Evolutionary conservation across 208 protist species (phyloP).

Genomic region (Acanthamoeba castellanii): DNA sequence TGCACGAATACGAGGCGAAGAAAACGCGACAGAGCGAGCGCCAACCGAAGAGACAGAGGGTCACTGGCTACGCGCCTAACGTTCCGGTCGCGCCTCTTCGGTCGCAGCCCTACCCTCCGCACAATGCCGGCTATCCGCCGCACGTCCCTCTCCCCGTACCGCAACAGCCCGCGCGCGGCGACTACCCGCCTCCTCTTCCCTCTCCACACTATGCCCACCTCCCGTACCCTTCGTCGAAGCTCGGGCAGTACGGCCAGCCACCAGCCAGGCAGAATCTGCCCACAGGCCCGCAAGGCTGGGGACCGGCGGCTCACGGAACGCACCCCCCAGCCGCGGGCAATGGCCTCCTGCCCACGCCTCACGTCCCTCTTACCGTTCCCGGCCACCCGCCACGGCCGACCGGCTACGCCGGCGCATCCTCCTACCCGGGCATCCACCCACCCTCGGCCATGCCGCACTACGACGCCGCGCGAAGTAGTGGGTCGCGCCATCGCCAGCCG

Average conservation of each 20-base stretch:
- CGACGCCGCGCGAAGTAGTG: no score
- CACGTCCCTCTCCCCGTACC: background rate
- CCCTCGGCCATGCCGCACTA: background rate
- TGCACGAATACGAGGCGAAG: slow-evolving; percentile 70
- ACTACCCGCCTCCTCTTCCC: background rate
- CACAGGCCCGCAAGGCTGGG: background rate
- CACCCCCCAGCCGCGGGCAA: background rate
- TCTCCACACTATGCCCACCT: no score
- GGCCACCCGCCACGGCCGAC: background rate
- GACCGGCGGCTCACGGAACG: background rate
- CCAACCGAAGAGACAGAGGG: background rate
- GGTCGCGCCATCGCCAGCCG: no score
- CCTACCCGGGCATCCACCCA: no score
- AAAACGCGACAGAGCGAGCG: slow-evolving; percentile 28
- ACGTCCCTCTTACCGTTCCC: background rate
- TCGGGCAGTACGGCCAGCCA: background rate
- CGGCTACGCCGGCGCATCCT: background rate
- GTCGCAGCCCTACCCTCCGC: background rate
- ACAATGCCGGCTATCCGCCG: no score
- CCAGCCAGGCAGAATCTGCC: background rate
- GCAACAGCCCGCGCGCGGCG: no score
- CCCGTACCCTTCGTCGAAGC: background rate
- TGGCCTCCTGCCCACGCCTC: background rate
- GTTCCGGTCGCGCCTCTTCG: background rate
- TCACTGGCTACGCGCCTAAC: background rate